Percentiles rank a stretch among this genome's conserved stretches.
Conservation (phyloP, 1,139 yeast species). For the Scheffersomyces titani region DNA sequence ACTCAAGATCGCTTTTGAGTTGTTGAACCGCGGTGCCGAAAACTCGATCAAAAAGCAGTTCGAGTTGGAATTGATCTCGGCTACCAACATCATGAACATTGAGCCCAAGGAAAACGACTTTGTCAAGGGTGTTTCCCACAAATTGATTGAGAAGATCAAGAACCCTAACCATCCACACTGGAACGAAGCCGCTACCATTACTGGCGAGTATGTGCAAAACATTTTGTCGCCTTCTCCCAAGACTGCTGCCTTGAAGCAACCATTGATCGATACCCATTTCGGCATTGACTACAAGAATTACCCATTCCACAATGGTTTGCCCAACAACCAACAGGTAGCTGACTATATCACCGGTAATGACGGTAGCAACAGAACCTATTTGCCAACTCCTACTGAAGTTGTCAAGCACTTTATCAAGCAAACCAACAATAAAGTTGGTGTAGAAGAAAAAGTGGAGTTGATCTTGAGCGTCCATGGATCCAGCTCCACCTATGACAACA, state of each 20-base stretch:
- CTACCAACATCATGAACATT: slow-evolving; percentile 68
- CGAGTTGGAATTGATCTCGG: slow-evolving; percentile 72
- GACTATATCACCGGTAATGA: slow-evolving; percentile 66
- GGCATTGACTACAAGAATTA: slow-evolving; percentile 60
- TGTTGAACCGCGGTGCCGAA: slow-evolving; percentile 62
- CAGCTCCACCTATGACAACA: slow-evolving; percentile 55
- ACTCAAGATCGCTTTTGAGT: slow-evolving; percentile 69
- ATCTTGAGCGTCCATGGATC: slow-evolving; percentile 64
- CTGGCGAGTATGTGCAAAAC: slow-evolving; percentile 21
- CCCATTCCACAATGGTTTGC: slow-evolving; percentile 81
- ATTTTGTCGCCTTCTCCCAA: slow-evolving; percentile 24
- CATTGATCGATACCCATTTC: slow-evolving; percentile 45
- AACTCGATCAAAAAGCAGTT: slow-evolving; percentile 67
- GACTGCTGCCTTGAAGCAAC: slow-evolving; percentile 35
- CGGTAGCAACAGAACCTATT: slow-evolving; percentile 60
- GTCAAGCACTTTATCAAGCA: slow-evolving; percentile 56
- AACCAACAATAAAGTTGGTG: slow-evolving; percentile 61
- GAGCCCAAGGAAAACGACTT: slow-evolving; percentile 62
- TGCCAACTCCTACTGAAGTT: slow-evolving; percentile 69
- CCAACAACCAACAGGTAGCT: slow-evolving; percentile 61
- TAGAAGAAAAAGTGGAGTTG: slow-evolving; percentile 55
- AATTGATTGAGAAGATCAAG: slow-evolving; percentile 66
- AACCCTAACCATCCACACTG: slow-evolving; percentile 52
- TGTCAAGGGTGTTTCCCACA: slow-evolving; percentile 73
- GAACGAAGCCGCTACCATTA: slow-evolving; percentile 31